Evolutionary conservation across 352 stramenopile genomes (phyloP), one percentile per base, ranked within the genome.

Genomic region (Phytophthora pinifolia): DNA sequence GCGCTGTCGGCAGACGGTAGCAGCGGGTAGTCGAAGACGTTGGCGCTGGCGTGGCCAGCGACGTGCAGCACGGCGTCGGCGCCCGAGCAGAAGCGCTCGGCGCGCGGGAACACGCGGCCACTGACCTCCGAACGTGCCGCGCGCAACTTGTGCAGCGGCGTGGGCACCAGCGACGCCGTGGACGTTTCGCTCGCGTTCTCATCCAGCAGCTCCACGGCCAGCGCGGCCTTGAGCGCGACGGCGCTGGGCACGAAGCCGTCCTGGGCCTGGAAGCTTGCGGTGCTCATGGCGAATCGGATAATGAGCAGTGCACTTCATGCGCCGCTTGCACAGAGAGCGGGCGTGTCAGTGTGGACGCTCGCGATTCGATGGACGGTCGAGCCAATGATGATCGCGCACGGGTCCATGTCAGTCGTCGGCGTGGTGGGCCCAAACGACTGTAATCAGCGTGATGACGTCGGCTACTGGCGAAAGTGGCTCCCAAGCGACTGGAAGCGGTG

Each of bases 21-120:
- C 44, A 88, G 59, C 39, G 74, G 72, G 59, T 88, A 89, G 20
- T 77, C 46, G 46, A 89, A 89, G 15, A 89, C 74, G 56, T 69
- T 86, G 46, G 82, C 64, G 54, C 61, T 85, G 45, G 79, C 53
- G 59, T 87, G 69, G 45, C 66, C 64, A 22, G 79, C 79, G 6
- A 89, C 79, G 18, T 69, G 64, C 9, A 86, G 67, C 44, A 89
- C 76, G 34, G 76, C 79, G 30, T 76, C 62, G 5, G 66, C 61
- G 30, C 76, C 79, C 1, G 79, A 87, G n/a, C 66, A 76, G 55
- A 89, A 89, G 29, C 30, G 42, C 53, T 86, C 74, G 4, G 46
- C 10, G 50, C 72, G 76, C 34, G 65, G 25, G 54, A 85, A 73
- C 45, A 60, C 62, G 46, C 56, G 54, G 45, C 38, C 54, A 42